Evolutionary conservation across 371 early-diverging fungal species (phyloP).

Genomic region (Lichtheimia hyalospora): DNA sequence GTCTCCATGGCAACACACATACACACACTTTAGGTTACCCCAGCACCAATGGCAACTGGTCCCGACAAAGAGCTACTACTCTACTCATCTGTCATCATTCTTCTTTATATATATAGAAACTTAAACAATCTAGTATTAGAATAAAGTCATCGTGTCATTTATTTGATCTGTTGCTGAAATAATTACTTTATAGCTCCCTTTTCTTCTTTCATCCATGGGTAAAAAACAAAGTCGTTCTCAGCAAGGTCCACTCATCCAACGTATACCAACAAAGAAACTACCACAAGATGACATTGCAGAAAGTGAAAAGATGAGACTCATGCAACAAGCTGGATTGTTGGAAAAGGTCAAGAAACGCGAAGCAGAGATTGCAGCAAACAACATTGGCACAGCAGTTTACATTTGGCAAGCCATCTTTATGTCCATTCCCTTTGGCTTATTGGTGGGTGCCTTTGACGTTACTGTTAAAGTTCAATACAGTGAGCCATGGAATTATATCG

Average conservation of each 20-base stretch:
- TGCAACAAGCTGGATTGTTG: conserved; percentile 52
- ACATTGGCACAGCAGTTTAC: conserved; percentile 40
- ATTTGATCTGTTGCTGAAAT: no score
- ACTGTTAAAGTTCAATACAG: conserved; percentile 59
- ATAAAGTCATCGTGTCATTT: no score
- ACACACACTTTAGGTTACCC: no score
- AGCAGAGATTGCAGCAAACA: conserved; percentile 19
- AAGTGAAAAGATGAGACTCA: conserved; percentile 48
- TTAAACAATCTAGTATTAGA: no score
- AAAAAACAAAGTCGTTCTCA: conserved; percentile 5
- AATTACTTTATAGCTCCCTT: not conserved
- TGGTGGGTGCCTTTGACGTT: conserved; percentile 58
- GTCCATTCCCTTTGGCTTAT: conserved; percentile 54
- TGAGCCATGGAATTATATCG: conserved; percentile 47
- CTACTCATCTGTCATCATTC: not conserved
- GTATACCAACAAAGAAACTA: conserved; percentile 24
- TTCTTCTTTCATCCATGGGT: not conserved
- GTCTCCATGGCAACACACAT: no score
- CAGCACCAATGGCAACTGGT: no score
- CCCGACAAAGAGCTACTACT: not conserved
- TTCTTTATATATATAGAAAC: no score
- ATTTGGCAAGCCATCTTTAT: conserved; percentile 58
- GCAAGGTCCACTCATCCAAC: conserved; percentile 34
- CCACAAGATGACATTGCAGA: conserved; percentile 27
- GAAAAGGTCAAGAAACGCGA: conserved; percentile 44